phyloP scores from a whole-genome alignment of 768 basidiomycete species.

The Paxillus rubicundulus region DNA sequence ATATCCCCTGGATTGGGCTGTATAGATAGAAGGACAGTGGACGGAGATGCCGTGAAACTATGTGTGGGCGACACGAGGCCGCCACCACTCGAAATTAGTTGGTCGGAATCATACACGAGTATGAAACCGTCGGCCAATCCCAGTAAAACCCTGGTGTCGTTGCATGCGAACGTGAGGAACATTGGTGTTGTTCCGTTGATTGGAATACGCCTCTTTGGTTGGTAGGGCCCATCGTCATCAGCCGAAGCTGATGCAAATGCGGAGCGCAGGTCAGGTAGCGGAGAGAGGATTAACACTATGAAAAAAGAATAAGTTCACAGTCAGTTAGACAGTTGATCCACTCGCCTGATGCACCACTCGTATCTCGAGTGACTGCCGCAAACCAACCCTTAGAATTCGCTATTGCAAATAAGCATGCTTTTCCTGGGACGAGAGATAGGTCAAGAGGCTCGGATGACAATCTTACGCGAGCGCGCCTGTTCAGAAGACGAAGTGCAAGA shows the following conservation, averaged over 20 bases:
- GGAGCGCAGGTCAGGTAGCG: conserved; percentile 57
- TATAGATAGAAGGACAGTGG: conserved; percentile 51
- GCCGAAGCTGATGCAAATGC: conserved; percentile 45
- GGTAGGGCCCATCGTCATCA: conserved; percentile 41
- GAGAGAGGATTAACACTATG: conserved; percentile 60
- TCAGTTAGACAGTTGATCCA: neutral
- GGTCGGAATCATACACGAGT: conserved; percentile 54
- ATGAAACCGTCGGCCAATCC: conserved; percentile 59
- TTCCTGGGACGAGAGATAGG: conserved; percentile 39
- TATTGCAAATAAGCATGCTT: conserved; percentile 55
- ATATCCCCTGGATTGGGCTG: conserved; percentile 62
- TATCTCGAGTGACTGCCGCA: conserved; percentile 50
- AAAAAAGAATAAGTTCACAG: neutral
- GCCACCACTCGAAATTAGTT: conserved; percentile 46
- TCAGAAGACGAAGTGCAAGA: conserved; percentile 39
- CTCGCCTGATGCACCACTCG: conserved; percentile 39
- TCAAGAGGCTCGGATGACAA: conserved; percentile 54
- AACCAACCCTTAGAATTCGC: conserved; percentile 69
- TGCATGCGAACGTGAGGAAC: conserved; percentile 53
- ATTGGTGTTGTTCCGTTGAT: conserved; percentile 48
- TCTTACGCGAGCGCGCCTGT: conserved; percentile 63
- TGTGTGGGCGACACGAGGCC: conserved; percentile 47
- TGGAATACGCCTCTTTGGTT: conserved; percentile 50
- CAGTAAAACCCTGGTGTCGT: conserved; percentile 60
- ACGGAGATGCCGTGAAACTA: conserved; percentile 42